A percentile compares a stretch with the other conserved stretches of the same genome.
These are phyloP conservation scores for Magnusiomyces ingens DNA, from an alignment of 1,139 yeast species.

Conservation along the genomic window DNA sequence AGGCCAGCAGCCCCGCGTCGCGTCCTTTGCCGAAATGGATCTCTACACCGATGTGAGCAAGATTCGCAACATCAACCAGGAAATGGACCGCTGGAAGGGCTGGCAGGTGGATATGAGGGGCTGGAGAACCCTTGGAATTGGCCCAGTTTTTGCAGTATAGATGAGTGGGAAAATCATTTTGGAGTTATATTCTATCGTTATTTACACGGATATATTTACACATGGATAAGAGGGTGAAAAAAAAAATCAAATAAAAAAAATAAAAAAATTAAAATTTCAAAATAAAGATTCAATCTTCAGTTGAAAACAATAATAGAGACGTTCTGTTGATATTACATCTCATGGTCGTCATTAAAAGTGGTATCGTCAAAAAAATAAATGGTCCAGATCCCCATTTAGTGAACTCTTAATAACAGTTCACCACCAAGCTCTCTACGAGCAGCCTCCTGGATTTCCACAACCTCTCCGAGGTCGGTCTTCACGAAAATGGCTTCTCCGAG, in stretches of 20 bases:
- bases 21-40: constrained; percentile 34
- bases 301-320: not conserved
- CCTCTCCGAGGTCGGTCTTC: constrained; percentile 40
- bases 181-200: not conserved
- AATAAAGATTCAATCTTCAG: not conserved
- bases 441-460: constrained; percentile 78
- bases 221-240: not conserved
- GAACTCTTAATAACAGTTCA: constrained; percentile 74
- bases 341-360: not conserved
- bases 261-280: no score
- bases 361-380: not conserved
- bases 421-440: constrained; percentile 68
- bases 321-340: not conserved
- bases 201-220: not conserved
- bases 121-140: constrained; percentile 66
- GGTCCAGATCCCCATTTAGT: constrained; percentile 28
- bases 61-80: constrained; percentile 26
- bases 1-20: constrained; percentile 21
- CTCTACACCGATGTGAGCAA: constrained; percentile 30
- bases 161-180: not conserved
- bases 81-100: constrained; percentile 59
- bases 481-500: constrained; percentile 88
- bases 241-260: not conserved
- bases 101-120: constrained; percentile 83
- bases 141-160: constrained; percentile 49